Evolutionary conservation across 2,329 filamentous ascomycete genomes (phyloP).

Genomic region (Nemania abortiva): DNA sequence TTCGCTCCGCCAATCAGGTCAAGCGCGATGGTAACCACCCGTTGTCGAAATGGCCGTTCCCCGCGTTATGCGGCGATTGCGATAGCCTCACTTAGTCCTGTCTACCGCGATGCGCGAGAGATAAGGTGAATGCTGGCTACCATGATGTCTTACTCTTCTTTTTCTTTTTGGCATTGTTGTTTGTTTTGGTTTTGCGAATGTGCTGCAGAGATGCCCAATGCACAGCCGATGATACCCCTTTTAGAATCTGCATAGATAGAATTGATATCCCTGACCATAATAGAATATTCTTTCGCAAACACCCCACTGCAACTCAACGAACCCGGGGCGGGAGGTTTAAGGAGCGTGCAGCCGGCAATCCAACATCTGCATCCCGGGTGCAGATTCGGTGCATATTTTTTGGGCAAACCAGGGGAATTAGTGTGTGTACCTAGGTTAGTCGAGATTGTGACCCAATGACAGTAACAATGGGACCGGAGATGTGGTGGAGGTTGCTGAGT

Average conservation of each 20-base stretch:
- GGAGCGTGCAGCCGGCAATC: slow-evolving; percentile 34
- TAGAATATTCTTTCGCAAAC: slow-evolving; percentile 20
- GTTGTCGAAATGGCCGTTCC: not conserved
- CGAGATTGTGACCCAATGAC: slow-evolving; percentile 19
- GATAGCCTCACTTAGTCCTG: slow-evolving; percentile 10
- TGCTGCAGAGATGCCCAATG: slow-evolving; percentile 48
- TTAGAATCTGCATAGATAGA: slow-evolving; percentile 46
- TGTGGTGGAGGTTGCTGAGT: slow-evolving; percentile 24
- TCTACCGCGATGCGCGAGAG: slow-evolving; percentile 2
- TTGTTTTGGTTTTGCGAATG: slow-evolving; percentile 35
- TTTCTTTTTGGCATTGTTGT: slow-evolving; percentile 27
- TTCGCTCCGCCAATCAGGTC: slow-evolving; percentile 23
- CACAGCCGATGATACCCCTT: slow-evolving; percentile 51
- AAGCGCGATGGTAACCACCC: not conserved
- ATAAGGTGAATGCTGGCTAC: slow-evolving; percentile 5
- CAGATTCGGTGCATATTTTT: slow-evolving; percentile 30
- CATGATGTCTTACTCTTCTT: slow-evolving; percentile 30
- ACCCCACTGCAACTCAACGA: slow-evolving; percentile 26
- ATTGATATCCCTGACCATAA: slow-evolving; percentile 42
- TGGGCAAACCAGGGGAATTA: slow-evolving; percentile 13
- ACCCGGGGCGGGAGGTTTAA: slow-evolving; percentile 14
- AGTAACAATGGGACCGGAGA: not conserved
- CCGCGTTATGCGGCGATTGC: slow-evolving; percentile 12
- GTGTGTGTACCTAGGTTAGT: slow-evolving; percentile 1
- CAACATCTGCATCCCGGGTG: slow-evolving; percentile 37